Base-by-base conservation (phyloP, 345 rosid species). In the Boechera retrofracta region DNA sequence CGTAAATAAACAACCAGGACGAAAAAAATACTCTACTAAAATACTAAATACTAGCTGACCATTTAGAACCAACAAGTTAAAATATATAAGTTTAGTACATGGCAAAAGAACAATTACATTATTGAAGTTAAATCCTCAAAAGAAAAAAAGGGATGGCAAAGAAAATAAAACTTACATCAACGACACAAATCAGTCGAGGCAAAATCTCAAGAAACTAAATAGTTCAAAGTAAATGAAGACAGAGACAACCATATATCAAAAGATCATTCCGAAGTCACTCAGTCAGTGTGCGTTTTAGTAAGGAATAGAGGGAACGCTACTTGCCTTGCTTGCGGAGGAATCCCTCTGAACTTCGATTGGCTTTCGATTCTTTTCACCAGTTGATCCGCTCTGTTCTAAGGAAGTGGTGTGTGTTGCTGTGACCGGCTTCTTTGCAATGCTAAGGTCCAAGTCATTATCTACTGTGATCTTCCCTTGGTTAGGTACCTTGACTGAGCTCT, bases 331-430 rank as follows among this genome's bases (percentile, higher is more conserved):
- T 42, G 75, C 2, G 58, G 64, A 7, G 31, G 80, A 53, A 3
- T 69, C 32, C 1, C 12, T 67, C 16, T 69, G 51, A 69, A n/a
- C 49, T 69, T 54, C 6, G 74, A n/a, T 15, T 39, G 69, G 68
- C 29, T 76, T 69, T 61, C 13, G 29, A 41, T 41, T 76, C 62
- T 68, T 68, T 4, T 60, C 74, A 10, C 38, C 3, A 0, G 8
- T 13, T 69, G 70, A 69, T 32, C 57, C 57, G 1, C 75, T 69
- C 7, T 61, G 64, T 52, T 76, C 64, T n/a, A 47, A 76, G 47
- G 74, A 76, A 52, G 38, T 41, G 13, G 56, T 24, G 15, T 68
- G 74, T 26, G 69, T 61, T 60, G 44, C 52, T 64, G 75, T n/a
- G 38, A 54, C 18, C 16, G 29, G 58, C 41, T 71, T 76, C 15